A percentile compares a stretch with the other conserved stretches of the same genome.
Evolutionary conservation across 345 rosid genomes (phyloP).

Genomic region (Cardamine resedifolia): DNA sequence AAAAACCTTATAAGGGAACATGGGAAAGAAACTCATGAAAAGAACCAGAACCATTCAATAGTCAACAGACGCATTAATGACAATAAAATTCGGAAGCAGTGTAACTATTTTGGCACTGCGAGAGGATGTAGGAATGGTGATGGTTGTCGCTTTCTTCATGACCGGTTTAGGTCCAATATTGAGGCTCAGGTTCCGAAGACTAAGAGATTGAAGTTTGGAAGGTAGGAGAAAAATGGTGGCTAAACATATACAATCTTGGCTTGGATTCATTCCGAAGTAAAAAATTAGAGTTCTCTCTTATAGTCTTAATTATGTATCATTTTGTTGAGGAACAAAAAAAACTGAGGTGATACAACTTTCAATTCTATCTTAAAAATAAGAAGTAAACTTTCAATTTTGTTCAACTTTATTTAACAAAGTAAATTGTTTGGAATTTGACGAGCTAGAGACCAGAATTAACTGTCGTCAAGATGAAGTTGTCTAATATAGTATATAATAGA

Average conservation of each 20-base stretch:
- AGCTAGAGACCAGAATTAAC: not conserved
- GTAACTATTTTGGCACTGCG: conserved; percentile 43
- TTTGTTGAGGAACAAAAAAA: not conserved
- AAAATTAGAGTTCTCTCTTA: not conserved
- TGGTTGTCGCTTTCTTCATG: conserved; percentile 51
- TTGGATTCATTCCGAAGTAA: conserved; percentile 4
- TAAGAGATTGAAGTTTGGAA: conserved; percentile 50
- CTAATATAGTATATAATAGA: not conserved
- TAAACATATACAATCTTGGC: conserved; percentile 3
- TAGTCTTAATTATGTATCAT: conserved; percentile 6
- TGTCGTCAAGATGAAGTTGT: not conserved
- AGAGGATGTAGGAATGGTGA: conserved; percentile 58
- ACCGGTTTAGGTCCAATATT: conserved; percentile 24
- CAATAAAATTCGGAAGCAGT: conserved; percentile 43
- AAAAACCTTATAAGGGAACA: conserved; percentile 69
- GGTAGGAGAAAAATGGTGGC: conserved; percentile 14
- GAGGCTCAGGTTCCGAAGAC: conserved; percentile 35
- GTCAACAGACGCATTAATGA: conserved; percentile 21
- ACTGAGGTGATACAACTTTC: conserved; percentile 3
- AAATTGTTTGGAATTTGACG: not conserved
- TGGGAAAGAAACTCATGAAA: conserved; percentile 47
- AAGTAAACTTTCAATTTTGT: too few relatives aligned
- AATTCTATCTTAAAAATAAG: not conserved
- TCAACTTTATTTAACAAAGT: not conserved
- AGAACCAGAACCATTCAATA: too few relatives aligned